Percentiles rank a stretch among this genome's conserved stretches.
These are phyloP conservation scores for Metschnikowia lachancei DNA, from an alignment of 805 yeast species.

Conservation along the genomic window DNA sequence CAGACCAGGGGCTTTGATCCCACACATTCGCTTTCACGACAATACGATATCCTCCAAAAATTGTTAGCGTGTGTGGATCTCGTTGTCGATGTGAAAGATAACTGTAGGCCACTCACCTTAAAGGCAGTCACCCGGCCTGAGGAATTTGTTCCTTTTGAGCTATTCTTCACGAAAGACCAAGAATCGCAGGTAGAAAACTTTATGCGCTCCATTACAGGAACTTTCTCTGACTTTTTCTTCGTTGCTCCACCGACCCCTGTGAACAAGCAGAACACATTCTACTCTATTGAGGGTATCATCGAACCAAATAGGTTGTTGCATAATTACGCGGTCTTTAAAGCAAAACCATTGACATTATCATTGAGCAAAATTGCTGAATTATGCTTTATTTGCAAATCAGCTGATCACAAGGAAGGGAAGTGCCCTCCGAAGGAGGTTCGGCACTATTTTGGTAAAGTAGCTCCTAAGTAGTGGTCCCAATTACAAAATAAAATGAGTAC, in stretches of 20 bases:
- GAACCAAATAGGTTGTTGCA: not conserved
- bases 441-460: too few species aligned
- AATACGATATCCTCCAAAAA: conserved; percentile 2
- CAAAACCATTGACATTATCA: conserved; percentile 2
- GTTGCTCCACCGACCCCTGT: conserved; percentile 3
- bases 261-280: not conserved
- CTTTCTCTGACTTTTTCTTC: not conserved
- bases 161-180: conserved; percentile 2
- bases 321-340: not conserved
- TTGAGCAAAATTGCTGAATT: conserved; percentile 1
- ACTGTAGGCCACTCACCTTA: not conserved
- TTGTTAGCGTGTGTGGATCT: not conserved
- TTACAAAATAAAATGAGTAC: too few species aligned
- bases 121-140: not conserved
- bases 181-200: not conserved
- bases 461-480: too few species aligned
- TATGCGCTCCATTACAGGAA: not conserved
- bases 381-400: not conserved
- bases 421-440: too few species aligned
- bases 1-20: too few species aligned
- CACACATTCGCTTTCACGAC: not conserved
- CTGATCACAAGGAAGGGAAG: too few species aligned
- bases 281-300: conserved; percentile 7
- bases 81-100: not conserved
- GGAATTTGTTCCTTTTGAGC: conserved; percentile 4